phyloP scores from a whole-genome alignment of 2,329 filamentous ascomycete species.

The Trichoderma gracile region DNA sequence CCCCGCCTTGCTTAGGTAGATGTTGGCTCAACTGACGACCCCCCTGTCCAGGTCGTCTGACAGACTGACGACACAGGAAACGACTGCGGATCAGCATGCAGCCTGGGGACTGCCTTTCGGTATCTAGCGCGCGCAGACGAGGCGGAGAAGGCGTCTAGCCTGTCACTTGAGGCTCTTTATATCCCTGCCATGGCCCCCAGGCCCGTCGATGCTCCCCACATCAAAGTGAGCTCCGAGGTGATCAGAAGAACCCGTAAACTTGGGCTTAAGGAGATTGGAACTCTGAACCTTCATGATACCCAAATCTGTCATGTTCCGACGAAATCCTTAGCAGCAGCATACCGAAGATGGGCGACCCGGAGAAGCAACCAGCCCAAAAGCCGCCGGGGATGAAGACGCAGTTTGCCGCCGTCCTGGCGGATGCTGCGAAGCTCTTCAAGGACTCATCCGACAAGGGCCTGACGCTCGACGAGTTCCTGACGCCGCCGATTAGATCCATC shows the following conservation, averaged over 20 bases:
- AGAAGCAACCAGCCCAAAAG: neutral
- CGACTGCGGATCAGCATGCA: slow-evolving; percentile 9
- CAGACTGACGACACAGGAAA: neutral
- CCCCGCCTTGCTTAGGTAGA: neutral
- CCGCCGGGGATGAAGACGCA: slow-evolving; percentile 17
- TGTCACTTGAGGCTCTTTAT: slow-evolving; percentile 13
- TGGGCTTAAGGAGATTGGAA: neutral
- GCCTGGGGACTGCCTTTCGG: neutral
- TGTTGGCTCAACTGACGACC: neutral
- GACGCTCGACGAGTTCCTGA: slow-evolving; percentile 37
- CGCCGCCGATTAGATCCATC: slow-evolving; percentile 39
- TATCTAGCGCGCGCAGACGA: slow-evolving; percentile 4
- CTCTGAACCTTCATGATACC: neutral
- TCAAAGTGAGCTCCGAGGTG: neutral
- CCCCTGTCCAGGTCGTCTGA: neutral
- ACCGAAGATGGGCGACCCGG: slow-evolving; percentile 13
- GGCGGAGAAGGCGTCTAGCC: slow-evolving; percentile 14
- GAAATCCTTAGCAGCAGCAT: neutral
- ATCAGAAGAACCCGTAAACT: neutral
- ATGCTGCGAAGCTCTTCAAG: slow-evolving; percentile 39
- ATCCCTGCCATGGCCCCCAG: slow-evolving; percentile 10
- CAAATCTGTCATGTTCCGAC: neutral
- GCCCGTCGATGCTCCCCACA: neutral
- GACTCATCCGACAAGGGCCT: slow-evolving; percentile 33
- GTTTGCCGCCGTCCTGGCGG: slow-evolving; percentile 38